These are phyloP conservation scores for Alternaria novae-zelandiae DNA, from an alignment of 2,329 filamentous ascomycete species.

Conservation along the genomic window DNA sequence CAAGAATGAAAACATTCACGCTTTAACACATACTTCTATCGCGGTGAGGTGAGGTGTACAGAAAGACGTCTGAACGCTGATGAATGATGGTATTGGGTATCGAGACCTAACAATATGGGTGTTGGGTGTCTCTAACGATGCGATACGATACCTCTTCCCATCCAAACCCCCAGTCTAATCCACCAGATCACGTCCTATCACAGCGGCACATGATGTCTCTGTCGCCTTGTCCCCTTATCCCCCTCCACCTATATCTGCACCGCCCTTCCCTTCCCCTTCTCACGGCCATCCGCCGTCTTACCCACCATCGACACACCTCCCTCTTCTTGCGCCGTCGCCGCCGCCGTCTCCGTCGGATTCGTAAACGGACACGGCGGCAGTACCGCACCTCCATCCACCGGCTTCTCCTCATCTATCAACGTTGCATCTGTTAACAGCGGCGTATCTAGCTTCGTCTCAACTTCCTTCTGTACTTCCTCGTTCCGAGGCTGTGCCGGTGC, in stretches of 20 bases:
- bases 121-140: not conserved
- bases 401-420: not conserved
- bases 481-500: not conserved
- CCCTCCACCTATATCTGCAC: not conserved
- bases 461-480: not conserved
- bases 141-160: too few relatives aligned
- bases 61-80: not conserved
- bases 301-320: not conserved
- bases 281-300: not conserved
- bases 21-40: not conserved
- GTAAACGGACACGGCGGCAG: not conserved
- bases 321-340: not conserved
- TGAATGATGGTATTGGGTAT: not conserved
- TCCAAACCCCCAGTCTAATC: not conserved
- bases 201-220: not conserved
- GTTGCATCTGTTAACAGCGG: not conserved
- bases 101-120: not conserved
- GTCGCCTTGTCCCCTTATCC: not conserved
- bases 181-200: not conserved
- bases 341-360: not conserved
- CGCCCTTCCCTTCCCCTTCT: not conserved
- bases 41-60: not conserved
- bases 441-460: not conserved
- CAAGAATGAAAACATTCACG: constrained; percentile 9
- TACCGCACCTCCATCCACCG: not conserved